Evolutionary conservation across 2,329 filamentous ascomycete species (phyloP).

Genomic region (Neonectria ditissima): DNA sequence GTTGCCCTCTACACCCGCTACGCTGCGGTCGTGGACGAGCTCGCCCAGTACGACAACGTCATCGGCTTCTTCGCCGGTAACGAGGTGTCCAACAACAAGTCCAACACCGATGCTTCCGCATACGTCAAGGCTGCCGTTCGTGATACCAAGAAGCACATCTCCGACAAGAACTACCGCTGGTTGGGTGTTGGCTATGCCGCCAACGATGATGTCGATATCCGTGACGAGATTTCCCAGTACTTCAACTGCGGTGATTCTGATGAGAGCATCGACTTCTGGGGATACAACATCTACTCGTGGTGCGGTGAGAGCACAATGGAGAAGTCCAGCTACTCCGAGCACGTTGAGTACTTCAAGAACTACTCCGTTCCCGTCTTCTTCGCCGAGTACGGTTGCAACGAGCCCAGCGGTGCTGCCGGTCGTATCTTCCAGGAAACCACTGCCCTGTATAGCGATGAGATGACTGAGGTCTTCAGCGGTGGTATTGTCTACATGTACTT

Average conservation of each 20-base stretch:
- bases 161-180: constrained; percentile 77
- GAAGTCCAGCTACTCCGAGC: constrained; percentile 82
- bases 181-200: constrained; percentile 96
- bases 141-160: constrained; percentile 96
- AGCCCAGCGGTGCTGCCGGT: constrained; percentile 66
- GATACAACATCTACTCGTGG: constrained; percentile 99
- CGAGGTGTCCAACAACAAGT: constrained; percentile 90
- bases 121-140: constrained; percentile 98
- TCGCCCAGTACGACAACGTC: constrained; percentile 87
- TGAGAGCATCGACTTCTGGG: constrained; percentile 92
- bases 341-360: constrained; percentile 86
- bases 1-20: constrained; percentile 83
- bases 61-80: constrained; percentile 99
- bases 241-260: constrained; percentile 85
- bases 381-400: constrained; percentile 98
- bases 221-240: constrained; percentile 85
- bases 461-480: constrained; percentile 91
- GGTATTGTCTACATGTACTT: constrained; percentile 99
- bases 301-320: constrained; percentile 86
- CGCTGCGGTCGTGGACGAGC: constrained; percentile 82
- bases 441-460: constrained; percentile 82
- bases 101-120: constrained; percentile 90
- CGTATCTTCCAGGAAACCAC: constrained; percentile 88
- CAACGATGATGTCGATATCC: constrained; percentile 89
- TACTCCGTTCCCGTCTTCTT: constrained; percentile 98